Percentiles rank a stretch among this genome's conserved stretches.
These are phyloP conservation scores for Anastatica hierochuntica DNA, from an alignment of 345 rosid genomes.

Conservation along the genomic window DNA sequence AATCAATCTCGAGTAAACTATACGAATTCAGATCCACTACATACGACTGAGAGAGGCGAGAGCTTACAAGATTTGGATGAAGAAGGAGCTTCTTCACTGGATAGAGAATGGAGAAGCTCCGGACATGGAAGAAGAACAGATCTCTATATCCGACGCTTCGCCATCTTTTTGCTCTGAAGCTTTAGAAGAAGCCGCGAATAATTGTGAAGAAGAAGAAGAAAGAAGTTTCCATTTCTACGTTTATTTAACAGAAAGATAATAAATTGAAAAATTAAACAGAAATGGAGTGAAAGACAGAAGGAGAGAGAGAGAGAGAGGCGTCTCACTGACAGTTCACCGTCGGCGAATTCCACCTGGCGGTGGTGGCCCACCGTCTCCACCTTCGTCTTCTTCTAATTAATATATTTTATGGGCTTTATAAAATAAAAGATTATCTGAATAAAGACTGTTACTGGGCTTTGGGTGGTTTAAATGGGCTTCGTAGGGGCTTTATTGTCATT, in stretches of 20 bases:
- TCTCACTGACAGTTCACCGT: constrained; percentile 18
- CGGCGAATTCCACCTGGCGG: constrained; percentile 20
- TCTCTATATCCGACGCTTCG: constrained; percentile 19
- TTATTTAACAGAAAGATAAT: not conserved
- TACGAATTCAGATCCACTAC: not conserved
- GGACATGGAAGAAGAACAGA: constrained; percentile 4
- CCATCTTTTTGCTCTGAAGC: constrained; percentile 12
- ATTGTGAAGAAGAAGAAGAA: constrained; percentile 8
- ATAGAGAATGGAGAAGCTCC: constrained; percentile 12
- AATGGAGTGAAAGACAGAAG: not conserved
- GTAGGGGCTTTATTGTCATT: constrained; percentile 13
- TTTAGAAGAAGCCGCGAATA: not conserved
- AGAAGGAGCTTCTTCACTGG: not conserved
- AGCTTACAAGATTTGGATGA: not conserved
- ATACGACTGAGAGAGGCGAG: not conserved
- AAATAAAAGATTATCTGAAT: not conserved
- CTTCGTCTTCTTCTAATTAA: not conserved
- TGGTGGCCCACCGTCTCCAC: constrained; percentile 16
- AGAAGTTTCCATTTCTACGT: constrained; percentile 8
- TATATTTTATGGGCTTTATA: not conserved
- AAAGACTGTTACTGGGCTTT: constrained; percentile 7
- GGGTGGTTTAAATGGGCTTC: not conserved
- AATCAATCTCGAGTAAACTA: too few relatives aligned
- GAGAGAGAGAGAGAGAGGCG: not conserved
- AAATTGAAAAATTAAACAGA: not conserved